Conservation (phyloP, 164 flowering plant species). For the Sextonia rubra region DNA sequence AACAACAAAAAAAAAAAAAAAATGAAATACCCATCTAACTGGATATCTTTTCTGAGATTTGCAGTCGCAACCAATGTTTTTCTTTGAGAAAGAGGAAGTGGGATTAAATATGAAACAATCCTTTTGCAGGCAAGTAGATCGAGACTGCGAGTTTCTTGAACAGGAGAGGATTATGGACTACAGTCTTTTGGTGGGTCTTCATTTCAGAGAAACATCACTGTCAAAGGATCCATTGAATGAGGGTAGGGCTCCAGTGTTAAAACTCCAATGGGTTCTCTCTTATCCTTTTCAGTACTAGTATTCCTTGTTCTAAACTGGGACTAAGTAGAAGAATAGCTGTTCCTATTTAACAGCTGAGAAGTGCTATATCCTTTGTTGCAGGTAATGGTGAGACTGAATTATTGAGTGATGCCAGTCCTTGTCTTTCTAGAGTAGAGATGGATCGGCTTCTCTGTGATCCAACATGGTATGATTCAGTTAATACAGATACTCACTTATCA, state of each 20-base stretch:
- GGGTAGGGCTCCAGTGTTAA: slow-evolving; percentile 18
- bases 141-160: slow-evolving; percentile 85
- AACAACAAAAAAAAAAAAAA: too few species aligned
- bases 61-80: background rate
- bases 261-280: slow-evolving; percentile 17
- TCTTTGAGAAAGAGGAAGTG: background rate
- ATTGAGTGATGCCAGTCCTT: slow-evolving; percentile 27
- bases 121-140: slow-evolving; percentile 73
- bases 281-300: background rate
- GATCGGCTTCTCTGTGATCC: slow-evolving; percentile 60
- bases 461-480: slow-evolving; percentile 26
- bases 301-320: background rate
- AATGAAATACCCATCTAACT: background rate
- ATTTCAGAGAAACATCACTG: slow-evolving; percentile 50
- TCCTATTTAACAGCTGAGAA: background rate
- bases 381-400: slow-evolving; percentile 38
- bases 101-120: background rate
- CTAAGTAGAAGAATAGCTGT: background rate
- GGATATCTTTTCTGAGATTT: background rate
- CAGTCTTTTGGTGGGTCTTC: slow-evolving; percentile 81
- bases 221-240: slow-evolving; percentile 23
- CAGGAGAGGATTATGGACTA: slow-evolving; percentile 93
- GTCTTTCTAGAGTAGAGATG: slow-evolving; percentile 53
- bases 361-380: slow-evolving; percentile 14
- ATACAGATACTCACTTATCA: background rate